Evolutionary conservation across 169 alveolate species (phyloP).

Genomic region (Cyclospora cayetanensis): DNA sequence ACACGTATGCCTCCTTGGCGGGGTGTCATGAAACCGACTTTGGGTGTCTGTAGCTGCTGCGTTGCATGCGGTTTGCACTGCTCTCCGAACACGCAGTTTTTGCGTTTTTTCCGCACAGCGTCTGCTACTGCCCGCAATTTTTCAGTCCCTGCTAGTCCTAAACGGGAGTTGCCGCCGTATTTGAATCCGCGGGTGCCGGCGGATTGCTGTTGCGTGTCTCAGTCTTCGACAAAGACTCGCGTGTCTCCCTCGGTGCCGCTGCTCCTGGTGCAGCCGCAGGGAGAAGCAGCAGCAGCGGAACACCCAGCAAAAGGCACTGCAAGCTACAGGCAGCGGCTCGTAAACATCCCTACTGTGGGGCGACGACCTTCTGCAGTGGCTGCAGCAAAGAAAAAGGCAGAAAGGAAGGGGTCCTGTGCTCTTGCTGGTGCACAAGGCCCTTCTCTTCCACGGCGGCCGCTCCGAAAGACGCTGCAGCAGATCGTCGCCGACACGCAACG

Average conservation of each 20-base stretch:
- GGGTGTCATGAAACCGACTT: no score
- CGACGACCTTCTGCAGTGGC: background rate
- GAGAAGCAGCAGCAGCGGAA: background rate
- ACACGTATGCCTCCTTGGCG: no score
- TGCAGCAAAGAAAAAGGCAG: background rate
- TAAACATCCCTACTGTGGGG: conserved; percentile 11
- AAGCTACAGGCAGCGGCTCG: background rate
- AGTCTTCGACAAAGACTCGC: background rate
- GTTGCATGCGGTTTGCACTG: background rate
- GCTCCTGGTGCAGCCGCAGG: background rate
- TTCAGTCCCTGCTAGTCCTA: background rate
- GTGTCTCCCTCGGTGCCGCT: background rate
- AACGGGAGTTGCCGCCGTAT: background rate
- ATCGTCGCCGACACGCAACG: conserved; percentile 1
- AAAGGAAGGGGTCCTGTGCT: background rate
- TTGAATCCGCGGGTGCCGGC: background rate
- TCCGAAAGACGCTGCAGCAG: conserved; percentile 11
- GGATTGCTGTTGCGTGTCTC: background rate
- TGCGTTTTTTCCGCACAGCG: background rate
- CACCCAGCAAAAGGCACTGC: background rate
- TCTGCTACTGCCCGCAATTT: background rate
- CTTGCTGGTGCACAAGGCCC: background rate
- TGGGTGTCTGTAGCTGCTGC: background rate
- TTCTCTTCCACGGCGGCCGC: background rate
- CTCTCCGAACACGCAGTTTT: background rate